phyloP scores from a whole-genome alignment of 2,329 filamentous ascomycete genomes.

The Berkeleyomyces rouxiae region DNA sequence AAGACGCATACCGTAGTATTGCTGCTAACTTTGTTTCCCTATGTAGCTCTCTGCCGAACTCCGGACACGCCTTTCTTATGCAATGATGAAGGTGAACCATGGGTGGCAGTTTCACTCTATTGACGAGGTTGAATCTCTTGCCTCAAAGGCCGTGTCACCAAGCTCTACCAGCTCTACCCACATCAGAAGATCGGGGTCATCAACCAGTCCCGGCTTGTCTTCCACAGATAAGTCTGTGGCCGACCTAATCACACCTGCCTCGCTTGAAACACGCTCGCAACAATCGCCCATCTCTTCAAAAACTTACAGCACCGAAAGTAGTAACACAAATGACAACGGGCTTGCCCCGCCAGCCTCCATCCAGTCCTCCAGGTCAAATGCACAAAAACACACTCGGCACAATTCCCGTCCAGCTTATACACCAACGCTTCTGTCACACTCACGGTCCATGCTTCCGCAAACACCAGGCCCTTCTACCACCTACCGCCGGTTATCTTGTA shows the following conservation, averaged over 20 bases:
- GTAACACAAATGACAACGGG: constrained; percentile 7
- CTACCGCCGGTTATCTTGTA: constrained; percentile 21
- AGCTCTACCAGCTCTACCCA: constrained; percentile 40
- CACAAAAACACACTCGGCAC: constrained; percentile 25
- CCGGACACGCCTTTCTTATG: constrained; percentile 72
- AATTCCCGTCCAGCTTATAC: constrained; percentile 34
- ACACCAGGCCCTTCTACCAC: constrained; percentile 15
- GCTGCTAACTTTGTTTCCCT: background rate
- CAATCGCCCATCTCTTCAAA: background rate
- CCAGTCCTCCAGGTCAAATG: constrained; percentile 28
- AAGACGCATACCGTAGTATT: background rate
- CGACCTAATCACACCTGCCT: constrained; percentile 5
- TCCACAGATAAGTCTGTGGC: constrained; percentile 7
- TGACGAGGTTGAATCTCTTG: constrained; percentile 58
- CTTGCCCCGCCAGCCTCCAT: constrained; percentile 40
- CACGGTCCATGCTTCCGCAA: constrained; percentile 27
- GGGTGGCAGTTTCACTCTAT: constrained; percentile 70
- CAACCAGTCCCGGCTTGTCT: constrained; percentile 30
- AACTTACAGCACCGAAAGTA: background rate
- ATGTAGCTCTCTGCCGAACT: constrained; percentile 58
- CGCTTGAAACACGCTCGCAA: constrained; percentile 8
- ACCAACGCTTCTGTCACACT: constrained; percentile 32
- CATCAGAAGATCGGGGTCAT: constrained; percentile 33
- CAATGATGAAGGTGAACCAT: constrained; percentile 83
- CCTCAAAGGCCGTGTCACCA: constrained; percentile 51